Percentiles rank a stretch among this genome's conserved stretches.
Evolutionary conservation across 768 basidiomycete genomes (phyloP).

Genomic region (Panus rudis): DNA sequence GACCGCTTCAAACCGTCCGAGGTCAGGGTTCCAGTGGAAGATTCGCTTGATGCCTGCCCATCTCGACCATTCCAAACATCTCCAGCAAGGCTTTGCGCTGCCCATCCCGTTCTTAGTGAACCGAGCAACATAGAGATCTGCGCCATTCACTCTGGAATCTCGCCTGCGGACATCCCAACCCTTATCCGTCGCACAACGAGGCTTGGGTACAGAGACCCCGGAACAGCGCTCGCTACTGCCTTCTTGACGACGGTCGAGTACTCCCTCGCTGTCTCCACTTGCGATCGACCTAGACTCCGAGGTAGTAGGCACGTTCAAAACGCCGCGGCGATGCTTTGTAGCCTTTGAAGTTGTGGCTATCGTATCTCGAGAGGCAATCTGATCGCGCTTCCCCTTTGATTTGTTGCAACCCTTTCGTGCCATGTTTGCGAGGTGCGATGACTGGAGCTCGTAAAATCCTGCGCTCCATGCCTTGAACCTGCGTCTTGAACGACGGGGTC

Average conservation of each 20-base stretch:
- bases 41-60: constrained; percentile 54
- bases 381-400: too few species aligned
- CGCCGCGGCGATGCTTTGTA: too few species aligned
- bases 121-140: constrained; percentile 49
- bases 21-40: constrained; percentile 42
- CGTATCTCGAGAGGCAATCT: too few species aligned
- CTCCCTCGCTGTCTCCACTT: too few species aligned
- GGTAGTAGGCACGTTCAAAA: too few species aligned
- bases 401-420: too few species aligned
- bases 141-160: constrained; percentile 39
- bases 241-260: constrained; percentile 1
- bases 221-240: too few species aligned
- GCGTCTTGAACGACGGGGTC: constrained; percentile 47
- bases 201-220: too few species aligned
- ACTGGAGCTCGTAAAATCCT: constrained; percentile 21
- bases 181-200: constrained; percentile 14
- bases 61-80: constrained; percentile 48
- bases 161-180: constrained; percentile 30
- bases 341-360: too few species aligned
- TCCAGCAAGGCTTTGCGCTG: constrained; percentile 46
- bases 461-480: constrained; percentile 38
- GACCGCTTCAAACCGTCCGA: constrained; percentile 32
- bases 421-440: too few species aligned
- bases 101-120: constrained; percentile 43
- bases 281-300: too few species aligned